These are phyloP conservation scores for Aristolochia californica DNA, from an alignment of 164 flowering plant genomes.

Conservation along the genomic window DNA sequence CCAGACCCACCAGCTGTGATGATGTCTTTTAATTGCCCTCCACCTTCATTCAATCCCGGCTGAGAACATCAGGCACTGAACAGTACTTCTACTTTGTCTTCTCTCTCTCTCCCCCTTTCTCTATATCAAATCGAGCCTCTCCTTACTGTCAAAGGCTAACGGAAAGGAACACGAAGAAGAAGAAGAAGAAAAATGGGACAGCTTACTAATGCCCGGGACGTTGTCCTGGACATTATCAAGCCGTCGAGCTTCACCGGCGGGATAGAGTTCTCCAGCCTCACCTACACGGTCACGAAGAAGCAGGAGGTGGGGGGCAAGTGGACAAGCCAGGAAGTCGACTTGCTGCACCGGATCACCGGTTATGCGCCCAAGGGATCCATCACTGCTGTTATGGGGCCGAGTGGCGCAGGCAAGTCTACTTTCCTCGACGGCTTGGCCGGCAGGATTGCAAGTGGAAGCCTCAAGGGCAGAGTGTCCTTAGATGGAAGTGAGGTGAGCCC, in stretches of 20 bases:
- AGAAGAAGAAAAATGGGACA: conserved; percentile 6
- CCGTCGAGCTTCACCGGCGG: conserved; percentile 43
- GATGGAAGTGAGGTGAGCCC: conserved; percentile 43
- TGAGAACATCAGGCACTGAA: background rate
- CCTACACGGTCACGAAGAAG: conserved; percentile 49
- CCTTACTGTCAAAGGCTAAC: background rate
- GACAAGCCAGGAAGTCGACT: conserved; percentile 42
- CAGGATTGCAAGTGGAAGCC: conserved; percentile 64
- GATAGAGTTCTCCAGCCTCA: conserved; percentile 36
- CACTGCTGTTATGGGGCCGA: conserved; percentile 72
- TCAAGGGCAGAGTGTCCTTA: conserved; percentile 42
- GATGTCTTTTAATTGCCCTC: conserved; percentile 11
- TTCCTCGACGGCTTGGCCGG: conserved; percentile 64
- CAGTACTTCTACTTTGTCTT: too few species aligned
- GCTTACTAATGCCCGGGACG: conserved; percentile 18
- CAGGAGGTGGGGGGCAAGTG: conserved; percentile 35
- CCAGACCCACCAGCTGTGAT: conserved; percentile 14
- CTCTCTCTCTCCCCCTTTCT: too few species aligned
- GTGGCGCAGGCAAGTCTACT: conserved; percentile 75
- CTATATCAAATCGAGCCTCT: too few species aligned
- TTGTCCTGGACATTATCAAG: conserved; percentile 38
- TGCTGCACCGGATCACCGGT: conserved; percentile 51
- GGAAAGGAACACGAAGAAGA: too few species aligned
- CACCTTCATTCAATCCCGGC: conserved; percentile 2
- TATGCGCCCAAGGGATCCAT: conserved; percentile 59